These are phyloP conservation scores for Mesembryanthemum crystallinum DNA, from an alignment of 148 eudicot species.

Conservation along the genomic window DNA sequence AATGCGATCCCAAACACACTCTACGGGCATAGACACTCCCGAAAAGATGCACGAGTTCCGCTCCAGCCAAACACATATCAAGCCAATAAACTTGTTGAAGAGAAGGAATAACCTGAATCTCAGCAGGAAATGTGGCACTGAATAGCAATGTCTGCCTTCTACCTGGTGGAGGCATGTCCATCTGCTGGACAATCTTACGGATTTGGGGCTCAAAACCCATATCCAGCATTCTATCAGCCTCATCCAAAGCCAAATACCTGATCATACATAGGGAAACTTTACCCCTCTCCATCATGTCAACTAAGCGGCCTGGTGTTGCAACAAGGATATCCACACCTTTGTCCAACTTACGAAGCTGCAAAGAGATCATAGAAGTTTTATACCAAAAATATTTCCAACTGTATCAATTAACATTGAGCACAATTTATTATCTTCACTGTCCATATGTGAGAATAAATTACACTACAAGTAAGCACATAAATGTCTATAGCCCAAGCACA, in stretches of 20 bases:
- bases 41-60: too few species aligned
- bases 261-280: constrained; percentile 59
- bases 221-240: constrained; percentile 93
- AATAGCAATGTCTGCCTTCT: constrained; percentile 86
- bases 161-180: constrained; percentile 83
- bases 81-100: too few species aligned
- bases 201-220: constrained; percentile 96
- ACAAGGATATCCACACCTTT: constrained; percentile 87
- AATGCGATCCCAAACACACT: too few species aligned
- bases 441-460: too few species aligned
- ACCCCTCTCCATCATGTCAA: constrained; percentile 74
- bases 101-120: constrained; percentile 64
- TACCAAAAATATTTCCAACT: too few species aligned
- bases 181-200: constrained; percentile 70
- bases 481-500: neutral
- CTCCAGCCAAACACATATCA: too few species aligned
- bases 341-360: constrained; percentile 64
- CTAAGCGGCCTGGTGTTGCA: constrained; percentile 87
- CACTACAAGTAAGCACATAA: too few species aligned
- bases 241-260: constrained; percentile 74
- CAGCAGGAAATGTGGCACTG: constrained; percentile 90
- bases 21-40: too few species aligned
- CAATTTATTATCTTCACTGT: too few species aligned
- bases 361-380: too few species aligned
- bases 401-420: too few species aligned